Evolutionary conservation across 345 rosid genomes (phyloP).

Genomic region (Citrus unshiu): DNA sequence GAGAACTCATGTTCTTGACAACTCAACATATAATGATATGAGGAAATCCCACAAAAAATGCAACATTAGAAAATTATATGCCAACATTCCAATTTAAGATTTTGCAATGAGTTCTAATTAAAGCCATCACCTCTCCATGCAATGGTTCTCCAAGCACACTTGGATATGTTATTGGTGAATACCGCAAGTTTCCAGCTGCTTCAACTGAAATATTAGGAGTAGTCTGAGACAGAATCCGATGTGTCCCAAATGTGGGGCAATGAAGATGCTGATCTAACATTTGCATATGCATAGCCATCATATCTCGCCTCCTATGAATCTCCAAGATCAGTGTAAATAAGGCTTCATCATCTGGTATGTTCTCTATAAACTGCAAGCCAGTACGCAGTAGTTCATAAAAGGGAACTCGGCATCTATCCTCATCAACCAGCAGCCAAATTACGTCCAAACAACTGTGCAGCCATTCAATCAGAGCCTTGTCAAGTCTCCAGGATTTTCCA

Average conservation of each 20-base stretch:
- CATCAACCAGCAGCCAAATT: constrained; percentile 85
- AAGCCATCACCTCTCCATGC: constrained; percentile 82
- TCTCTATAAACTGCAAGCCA: constrained; percentile 94
- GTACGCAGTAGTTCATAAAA: constrained; percentile 90
- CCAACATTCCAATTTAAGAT: neutral
- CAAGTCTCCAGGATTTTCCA: constrained; percentile 65
- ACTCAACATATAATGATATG: neutral
- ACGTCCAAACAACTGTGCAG: constrained; percentile 92
- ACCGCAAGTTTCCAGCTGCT: constrained; percentile 60
- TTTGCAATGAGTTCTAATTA: neutral
- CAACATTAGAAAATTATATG: neutral
- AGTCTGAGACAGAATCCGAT: constrained; percentile 66
- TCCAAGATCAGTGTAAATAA: constrained; percentile 90
- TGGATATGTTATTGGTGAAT: constrained; percentile 95
- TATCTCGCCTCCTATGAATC: constrained; percentile 95
- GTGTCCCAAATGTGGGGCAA: constrained; percentile 95
- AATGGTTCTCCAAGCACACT: constrained; percentile 98
- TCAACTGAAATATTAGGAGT: constrained; percentile 71
- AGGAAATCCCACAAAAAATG: neutral
- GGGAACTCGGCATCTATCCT: constrained; percentile 82
- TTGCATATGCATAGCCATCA: constrained; percentile 97
- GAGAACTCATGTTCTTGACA: neutral
- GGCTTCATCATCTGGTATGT: constrained; percentile 94
- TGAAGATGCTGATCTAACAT: constrained; percentile 98
- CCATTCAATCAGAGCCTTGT: constrained; percentile 82